phyloP scores from a whole-genome alignment of 1,139 yeast species.

The Nakaseomyces nivariensis region DNA sequence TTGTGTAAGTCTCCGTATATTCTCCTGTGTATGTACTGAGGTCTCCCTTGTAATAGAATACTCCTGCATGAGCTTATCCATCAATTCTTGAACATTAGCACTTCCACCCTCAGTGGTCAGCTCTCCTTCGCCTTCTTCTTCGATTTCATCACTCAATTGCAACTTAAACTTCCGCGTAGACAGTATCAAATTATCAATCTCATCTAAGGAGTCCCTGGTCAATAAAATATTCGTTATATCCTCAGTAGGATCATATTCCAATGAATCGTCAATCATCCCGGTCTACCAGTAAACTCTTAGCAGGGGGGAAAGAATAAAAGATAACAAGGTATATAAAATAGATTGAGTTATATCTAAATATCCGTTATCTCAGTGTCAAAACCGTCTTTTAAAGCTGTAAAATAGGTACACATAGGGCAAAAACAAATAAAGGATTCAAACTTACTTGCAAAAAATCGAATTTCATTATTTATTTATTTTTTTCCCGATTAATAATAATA shows the following conservation, averaged over 20 bases:
- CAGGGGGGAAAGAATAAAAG: too few species aligned
- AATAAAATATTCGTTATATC: constrained; percentile 33
- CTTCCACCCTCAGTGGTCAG: constrained; percentile 13
- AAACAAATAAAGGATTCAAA: too few species aligned
- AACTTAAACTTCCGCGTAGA: constrained; percentile 38
- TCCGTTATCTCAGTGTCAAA: too few species aligned
- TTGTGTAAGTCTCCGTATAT: constrained; percentile 61
- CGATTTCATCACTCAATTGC: constrained; percentile 29
- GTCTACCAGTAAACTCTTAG: not conserved
- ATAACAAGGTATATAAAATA: too few species aligned
- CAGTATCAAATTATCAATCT: constrained; percentile 38
- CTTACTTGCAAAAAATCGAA: too few species aligned
- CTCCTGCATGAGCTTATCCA: constrained; percentile 31
- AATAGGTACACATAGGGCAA: too few species aligned
- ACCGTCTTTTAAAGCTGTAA: too few species aligned
- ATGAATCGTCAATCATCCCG: constrained; percentile 13
- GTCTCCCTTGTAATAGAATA: constrained; percentile 38
- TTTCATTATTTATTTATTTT: too few species aligned
- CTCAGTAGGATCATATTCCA: constrained; percentile 33
- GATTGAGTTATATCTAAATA: too few species aligned
- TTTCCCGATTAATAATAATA: too few species aligned
- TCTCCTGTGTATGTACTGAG: constrained; percentile 48
- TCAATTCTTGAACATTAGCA: not conserved
- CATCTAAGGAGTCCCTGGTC: constrained; percentile 37
- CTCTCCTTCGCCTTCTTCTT: constrained; percentile 27